A percentile compares a stretch with the other conserved stretches of the same genome.
These are phyloP conservation scores for Septoria linicola DNA, from an alignment of 2,329 filamentous ascomycete genomes.

Conservation along the genomic window DNA sequence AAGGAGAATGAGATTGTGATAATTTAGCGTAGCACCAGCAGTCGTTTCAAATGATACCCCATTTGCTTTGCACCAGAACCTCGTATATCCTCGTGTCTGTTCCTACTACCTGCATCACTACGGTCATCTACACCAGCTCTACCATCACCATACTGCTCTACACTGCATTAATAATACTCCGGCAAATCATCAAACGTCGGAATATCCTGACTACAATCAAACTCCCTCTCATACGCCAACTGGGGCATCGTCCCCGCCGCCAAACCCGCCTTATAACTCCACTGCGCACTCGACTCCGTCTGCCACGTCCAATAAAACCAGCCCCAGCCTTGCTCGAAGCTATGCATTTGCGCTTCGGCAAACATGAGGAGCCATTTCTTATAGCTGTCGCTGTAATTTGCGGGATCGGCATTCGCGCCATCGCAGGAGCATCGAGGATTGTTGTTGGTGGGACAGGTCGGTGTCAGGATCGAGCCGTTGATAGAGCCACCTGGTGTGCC, in stretches of 20 bases:
- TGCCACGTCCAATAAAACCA: slow-evolving; percentile 99
- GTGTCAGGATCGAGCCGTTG: slow-evolving; percentile 62
- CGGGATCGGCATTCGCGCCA: slow-evolving; percentile 70
- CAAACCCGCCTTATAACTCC: slow-evolving; percentile 85
- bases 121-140: too few species aligned
- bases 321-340: slow-evolving; percentile 88
- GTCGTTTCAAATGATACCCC: too few species aligned
- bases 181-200: slow-evolving; percentile 46
- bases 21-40: too few species aligned
- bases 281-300: slow-evolving; percentile 81
- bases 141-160: too few species aligned
- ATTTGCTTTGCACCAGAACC: too few species aligned
- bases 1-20: too few species aligned
- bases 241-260: slow-evolving; percentile 74
- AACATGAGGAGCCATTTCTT: slow-evolving; percentile 86
- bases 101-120: too few species aligned
- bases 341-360: slow-evolving; percentile 92
- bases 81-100: too few species aligned
- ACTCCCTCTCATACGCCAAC: slow-evolving; percentile 45
- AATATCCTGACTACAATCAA: slow-evolving; percentile 43
- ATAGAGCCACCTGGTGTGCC: slow-evolving; percentile 52
- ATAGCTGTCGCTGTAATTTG: slow-evolving; percentile 68
- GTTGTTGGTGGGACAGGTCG: slow-evolving; percentile 68
- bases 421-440: slow-evolving; percentile 69
- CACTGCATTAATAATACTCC: slow-evolving; percentile 47